Evolutionary conservation across 1,139 yeast genomes (phyloP).

Genomic region (Scheffersomyces titani): DNA sequence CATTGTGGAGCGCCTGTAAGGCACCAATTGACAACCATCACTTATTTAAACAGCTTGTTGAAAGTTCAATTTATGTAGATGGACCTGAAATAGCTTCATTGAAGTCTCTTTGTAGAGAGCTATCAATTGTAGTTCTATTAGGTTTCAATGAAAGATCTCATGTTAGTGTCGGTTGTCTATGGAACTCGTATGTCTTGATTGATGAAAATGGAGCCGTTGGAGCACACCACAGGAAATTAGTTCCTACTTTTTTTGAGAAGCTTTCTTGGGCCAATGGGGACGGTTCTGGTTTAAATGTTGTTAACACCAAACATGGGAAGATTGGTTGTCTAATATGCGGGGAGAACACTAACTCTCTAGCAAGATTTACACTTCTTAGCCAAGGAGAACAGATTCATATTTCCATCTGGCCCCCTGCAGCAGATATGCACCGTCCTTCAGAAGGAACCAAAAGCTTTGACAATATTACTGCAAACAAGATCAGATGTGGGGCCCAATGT

Average conservation of each 20-base stretch:
- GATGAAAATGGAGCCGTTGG: background rate
- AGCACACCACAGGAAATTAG: background rate
- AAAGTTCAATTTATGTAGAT: background rate
- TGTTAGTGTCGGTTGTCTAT: background rate
- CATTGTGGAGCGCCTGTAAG: background rate
- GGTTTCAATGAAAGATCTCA: background rate
- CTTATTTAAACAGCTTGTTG: background rate
- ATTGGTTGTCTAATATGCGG: background rate
- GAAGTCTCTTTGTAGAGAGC: background rate
- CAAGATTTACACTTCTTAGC: background rate
- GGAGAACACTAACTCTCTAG: background rate
- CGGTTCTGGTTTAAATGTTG: background rate
- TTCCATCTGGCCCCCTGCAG: background rate
- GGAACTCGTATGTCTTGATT: background rate
- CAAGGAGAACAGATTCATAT: background rate
- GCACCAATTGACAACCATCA: background rate
- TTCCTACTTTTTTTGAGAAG: background rate
- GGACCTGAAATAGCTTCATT: background rate
- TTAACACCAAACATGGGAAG: background rate
- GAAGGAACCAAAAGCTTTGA: background rate
- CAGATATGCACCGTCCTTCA: background rate
- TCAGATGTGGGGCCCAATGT: background rate
- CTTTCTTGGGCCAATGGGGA: constrained; percentile 1
- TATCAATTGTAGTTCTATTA: background rate
- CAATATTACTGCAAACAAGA: background rate